Conservation (phyloP, 495 filamentous ascomycete genomes). For the Annulohypoxylon bovei region DNA sequence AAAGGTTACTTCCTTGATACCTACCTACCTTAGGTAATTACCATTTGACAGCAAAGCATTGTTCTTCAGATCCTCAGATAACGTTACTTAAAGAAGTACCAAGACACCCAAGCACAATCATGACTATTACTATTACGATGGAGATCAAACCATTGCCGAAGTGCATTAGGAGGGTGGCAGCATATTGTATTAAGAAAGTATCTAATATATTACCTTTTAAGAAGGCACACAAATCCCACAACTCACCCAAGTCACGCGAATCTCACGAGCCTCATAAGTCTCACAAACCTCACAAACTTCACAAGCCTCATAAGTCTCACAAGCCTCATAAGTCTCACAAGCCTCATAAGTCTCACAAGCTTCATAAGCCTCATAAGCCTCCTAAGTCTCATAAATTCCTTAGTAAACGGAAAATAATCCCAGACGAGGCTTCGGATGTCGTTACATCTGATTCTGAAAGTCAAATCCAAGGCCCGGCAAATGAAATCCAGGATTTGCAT, state of each 20-base stretch:
- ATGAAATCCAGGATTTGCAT: neutral
- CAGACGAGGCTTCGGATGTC: neutral
- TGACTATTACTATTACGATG: neutral
- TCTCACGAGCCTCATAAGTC: neutral
- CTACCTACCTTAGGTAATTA: too few species aligned
- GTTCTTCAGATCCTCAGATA: neutral
- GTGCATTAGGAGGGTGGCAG: neutral
- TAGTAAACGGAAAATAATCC: neutral
- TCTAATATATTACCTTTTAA: neutral
- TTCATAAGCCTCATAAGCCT: neutral
- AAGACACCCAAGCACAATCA: neutral
- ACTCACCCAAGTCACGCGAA: neutral
- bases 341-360: neutral
- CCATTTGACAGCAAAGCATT: neutral
- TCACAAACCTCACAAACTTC: neutral
- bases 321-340: neutral
- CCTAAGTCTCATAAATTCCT: neutral
- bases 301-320: neutral
- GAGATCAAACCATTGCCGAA: neutral
- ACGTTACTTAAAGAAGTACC: neutral
- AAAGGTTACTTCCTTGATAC: neutral
- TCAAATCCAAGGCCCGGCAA: neutral
- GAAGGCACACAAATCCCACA: neutral
- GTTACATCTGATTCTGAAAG: neutral
- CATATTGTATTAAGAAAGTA: neutral